Percentiles rank a stretch among this genome's conserved stretches.
These are phyloP conservation scores for Oenanthe javanica DNA, from an alignment of 140 eudicot genomes.

Conservation along the genomic window DNA sequence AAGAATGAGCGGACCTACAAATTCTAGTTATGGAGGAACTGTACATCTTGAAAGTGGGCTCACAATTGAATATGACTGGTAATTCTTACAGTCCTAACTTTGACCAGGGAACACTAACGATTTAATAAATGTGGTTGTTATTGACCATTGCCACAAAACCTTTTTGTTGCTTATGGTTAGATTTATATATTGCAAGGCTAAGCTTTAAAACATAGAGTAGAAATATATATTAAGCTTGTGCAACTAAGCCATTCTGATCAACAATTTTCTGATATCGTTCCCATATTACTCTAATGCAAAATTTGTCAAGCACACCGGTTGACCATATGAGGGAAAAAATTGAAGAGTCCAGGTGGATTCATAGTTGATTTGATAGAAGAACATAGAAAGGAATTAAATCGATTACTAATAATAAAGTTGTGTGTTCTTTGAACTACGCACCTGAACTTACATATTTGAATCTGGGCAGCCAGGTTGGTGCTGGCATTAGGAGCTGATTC, in stretches of 20 bases:
- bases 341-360: neutral
- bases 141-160: neutral
- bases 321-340: neutral
- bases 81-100: constrained; percentile 4
- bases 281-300: neutral
- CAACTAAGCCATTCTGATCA: neutral
- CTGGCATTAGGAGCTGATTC: constrained; percentile 97
- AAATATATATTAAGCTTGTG: neutral
- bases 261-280: neutral
- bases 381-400: neutral
- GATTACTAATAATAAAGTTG: neutral
- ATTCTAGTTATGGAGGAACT: constrained; percentile 56
- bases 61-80: constrained; percentile 95
- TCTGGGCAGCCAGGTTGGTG: constrained; percentile 98
- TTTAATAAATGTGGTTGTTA: neutral
- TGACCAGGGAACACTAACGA: neutral
- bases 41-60: constrained; percentile 96
- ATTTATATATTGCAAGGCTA: neutral
- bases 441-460: constrained; percentile 38
- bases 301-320: neutral
- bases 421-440: neutral
- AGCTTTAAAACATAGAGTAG: neutral
- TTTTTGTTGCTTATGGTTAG: neutral
- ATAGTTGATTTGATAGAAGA: neutral
- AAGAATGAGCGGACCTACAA: constrained; percentile 37